A percentile compares a stretch with the other conserved stretches of the same genome.
Conservation (phyloP, 306 rosid species). For the Alnus glutinosa region DNA sequence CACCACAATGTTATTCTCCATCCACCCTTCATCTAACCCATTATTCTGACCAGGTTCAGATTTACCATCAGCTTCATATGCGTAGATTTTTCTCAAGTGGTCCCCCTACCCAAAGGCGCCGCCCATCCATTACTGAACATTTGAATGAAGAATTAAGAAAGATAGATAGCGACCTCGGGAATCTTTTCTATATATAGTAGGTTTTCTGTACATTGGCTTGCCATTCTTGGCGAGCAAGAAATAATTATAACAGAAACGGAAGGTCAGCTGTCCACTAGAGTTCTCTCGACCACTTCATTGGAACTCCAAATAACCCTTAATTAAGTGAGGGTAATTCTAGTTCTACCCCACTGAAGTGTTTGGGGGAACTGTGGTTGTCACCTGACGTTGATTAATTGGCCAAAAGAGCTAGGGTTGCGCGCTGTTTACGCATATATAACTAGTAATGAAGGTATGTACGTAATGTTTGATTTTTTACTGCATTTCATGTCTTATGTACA, state of each 20-base stretch:
- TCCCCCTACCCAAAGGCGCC: neutral
- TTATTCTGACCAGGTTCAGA: conserved; percentile 30
- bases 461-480: no score
- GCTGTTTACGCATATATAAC: neutral
- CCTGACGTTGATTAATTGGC: conserved; percentile 13
- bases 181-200: neutral
- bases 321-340: neutral
- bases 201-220: neutral
- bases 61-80: neutral
- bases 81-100: neutral
- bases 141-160: neutral
- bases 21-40: conserved; percentile 1
- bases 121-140: neutral
- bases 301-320: neutral
- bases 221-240: neutral
- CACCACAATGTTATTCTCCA: neutral
- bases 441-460: neutral
- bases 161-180: neutral
- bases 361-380: conserved; percentile 32
- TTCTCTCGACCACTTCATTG: conserved; percentile 27
- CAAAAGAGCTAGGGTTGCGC: neutral
- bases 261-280: conserved; percentile 23
- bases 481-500: neutral
- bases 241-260: neutral
- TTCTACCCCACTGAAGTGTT: conserved; percentile 23